Base-by-base conservation (phyloP, 108 stramenopile species). In the Cyclotella baltica region DNA sequence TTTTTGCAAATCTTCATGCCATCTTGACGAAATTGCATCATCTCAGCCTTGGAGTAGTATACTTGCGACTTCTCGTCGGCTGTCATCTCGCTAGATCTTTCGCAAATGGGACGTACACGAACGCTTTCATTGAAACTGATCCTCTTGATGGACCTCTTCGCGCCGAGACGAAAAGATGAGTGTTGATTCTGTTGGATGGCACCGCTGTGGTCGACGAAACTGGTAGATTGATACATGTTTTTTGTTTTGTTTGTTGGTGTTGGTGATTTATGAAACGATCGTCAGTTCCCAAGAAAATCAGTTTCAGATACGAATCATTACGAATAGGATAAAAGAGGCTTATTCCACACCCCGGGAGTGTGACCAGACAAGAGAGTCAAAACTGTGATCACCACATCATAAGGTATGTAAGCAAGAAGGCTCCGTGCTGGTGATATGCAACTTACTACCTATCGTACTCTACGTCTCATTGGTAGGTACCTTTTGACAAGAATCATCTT, bases 111-210 rank as follows among this genome's bases (percentile, higher is more conserved):
- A 61, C 31, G 59, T 11, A 61, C 59, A 10, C 59, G 30, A 16
- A 61, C 59, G 2, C 33, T 0, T 61, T 61, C 59, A 33, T 61
- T 61, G 20, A 61, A 61, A n/a, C 31, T 61, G 20, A 61, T 61
- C 59, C 3, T 61, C 59, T 34, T 61, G 0, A n/a, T 33, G 33
- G 59, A 61, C n/a, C n/a, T 10, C 51, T 52, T 52, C 51, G 40
- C 6, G 13, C 6, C 40, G 6, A 13, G 40, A 43, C 13, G 40
- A 43, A 43, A 43, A 10, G 40, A 6, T 13, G 40, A 43, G 40
- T 43, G 13, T 43, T 43, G 40, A 43, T 43, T 6, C 13, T 43
- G 40, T 13, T 43, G 10, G 40, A 43, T 43, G 40, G 40, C 6
- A 43, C 13, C 40, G 40, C 40, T 43, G 13, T 10, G 6, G 13